phyloP scores from a whole-genome alignment of 73 alveolate genomes.

The Paramecium tetraurelia region DNA sequence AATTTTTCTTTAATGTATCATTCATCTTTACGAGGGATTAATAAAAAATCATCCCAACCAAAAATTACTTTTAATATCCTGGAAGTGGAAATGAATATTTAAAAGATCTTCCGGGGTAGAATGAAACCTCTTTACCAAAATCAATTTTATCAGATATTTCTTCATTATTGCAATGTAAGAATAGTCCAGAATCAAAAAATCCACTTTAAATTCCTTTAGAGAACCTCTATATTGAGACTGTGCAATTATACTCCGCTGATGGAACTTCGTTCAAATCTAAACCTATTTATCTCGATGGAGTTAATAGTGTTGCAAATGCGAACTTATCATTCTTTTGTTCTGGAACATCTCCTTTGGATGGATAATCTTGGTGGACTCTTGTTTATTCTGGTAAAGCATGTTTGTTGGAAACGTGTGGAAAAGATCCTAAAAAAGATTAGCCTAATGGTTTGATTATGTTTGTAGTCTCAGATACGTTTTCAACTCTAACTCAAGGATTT shows the following conservation, averaged over 20 bases:
- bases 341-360: neutral
- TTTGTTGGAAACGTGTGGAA: neutral
- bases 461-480: conserved; percentile 76
- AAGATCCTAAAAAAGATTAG: neutral
- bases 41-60: conserved; percentile 14
- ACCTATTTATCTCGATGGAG: neutral
- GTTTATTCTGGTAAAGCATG: neutral
- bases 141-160: neutral
- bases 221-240: neutral
- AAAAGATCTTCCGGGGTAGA: neutral
- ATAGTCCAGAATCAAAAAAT: neutral
- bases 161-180: neutral
- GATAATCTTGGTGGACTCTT: conserved; percentile 44
- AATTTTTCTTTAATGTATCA: conserved; percentile 8
- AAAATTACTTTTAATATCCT: conserved; percentile 20
- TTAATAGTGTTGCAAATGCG: neutral
- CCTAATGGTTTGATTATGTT: conserved; percentile 75
- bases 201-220: neutral
- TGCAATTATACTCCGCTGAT: conserved; percentile 8
- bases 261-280: conserved; percentile 10
- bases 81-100: neutral
- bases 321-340: neutral
- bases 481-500: conserved; percentile 80
- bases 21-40: neutral
- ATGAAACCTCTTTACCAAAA: neutral